A percentile compares a stretch with the other conserved stretches of the same genome.
Evolutionary conservation across 2,329 filamentous ascomycete species (phyloP).

Genomic region (Aspergillus niger): DNA sequence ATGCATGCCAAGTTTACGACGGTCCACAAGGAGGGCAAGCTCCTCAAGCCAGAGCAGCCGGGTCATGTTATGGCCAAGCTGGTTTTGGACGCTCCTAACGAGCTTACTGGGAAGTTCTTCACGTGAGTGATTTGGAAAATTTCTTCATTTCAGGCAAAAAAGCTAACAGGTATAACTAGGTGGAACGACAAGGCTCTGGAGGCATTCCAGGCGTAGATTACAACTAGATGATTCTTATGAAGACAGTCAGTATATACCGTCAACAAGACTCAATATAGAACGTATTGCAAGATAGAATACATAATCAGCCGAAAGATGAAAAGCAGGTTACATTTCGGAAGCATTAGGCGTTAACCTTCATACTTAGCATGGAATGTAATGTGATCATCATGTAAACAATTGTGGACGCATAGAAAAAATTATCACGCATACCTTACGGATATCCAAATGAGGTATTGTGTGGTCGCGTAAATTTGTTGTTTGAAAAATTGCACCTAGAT

Average conservation of each 20-base stretch:
- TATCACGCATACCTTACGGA: constrained; percentile 24
- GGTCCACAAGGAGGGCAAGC: constrained; percentile 67
- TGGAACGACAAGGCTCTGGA: constrained; percentile 50
- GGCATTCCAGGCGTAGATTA: constrained; percentile 44
- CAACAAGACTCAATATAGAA: constrained; percentile 26
- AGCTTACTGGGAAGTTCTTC: constrained; percentile 75
- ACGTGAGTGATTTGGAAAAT: constrained; percentile 29
- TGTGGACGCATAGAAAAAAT: constrained; percentile 17
- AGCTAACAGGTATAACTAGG: constrained; percentile 35
- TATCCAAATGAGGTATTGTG: background rate
- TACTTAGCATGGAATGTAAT: constrained; percentile 65
- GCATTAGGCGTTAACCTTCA: constrained; percentile 57
- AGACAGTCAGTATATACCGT: constrained; percentile 33
- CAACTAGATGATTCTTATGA: constrained; percentile 21
- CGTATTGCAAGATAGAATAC: constrained; percentile 23
- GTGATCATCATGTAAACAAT: constrained; percentile 52
- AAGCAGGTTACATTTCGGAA: constrained; percentile 61
- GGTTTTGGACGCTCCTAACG: constrained; percentile 63
- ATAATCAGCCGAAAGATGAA: constrained; percentile 66
- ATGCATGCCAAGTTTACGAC: constrained; percentile 67
- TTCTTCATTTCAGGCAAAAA: constrained; percentile 7
- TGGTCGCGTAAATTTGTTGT: background rate
- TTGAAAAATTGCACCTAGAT: constrained; percentile 1
- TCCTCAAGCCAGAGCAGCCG: constrained; percentile 81
- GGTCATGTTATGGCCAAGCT: constrained; percentile 83